Base-by-base conservation (phyloP, 2,329 filamentous ascomycete genomes). In the Colletotrichum cordylinicola region DNA sequence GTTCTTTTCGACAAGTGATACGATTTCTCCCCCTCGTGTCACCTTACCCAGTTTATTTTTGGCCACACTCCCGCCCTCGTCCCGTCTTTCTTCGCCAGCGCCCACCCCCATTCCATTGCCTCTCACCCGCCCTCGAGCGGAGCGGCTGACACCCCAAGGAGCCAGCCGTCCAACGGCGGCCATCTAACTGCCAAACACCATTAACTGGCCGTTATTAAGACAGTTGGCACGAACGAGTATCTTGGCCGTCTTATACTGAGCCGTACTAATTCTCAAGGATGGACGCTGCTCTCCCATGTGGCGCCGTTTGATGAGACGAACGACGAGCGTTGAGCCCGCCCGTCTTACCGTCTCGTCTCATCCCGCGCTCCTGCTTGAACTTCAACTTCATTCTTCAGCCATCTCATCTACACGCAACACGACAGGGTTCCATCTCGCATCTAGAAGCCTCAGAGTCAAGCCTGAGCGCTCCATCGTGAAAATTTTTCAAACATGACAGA, bases 151-250 rank as follows among this genome's bases (percentile, higher is more conserved):
- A 52, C 37, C 43, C 16, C 56, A 10, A 61, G 37, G 56, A 48
- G 24, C 33, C 35, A 61, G 67, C 35, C 67, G 56, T 37, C 35
- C 64, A 75, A 73, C 73, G 73, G 70, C 73, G 73, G 70, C 43
- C 43, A 52, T 6, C 43, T 13, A 52, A 52, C 43, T 52, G 43
- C 43, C 43, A 52, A 52, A 2, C n/a, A 52, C 43, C n/a, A 52
- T 52, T 52, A 52, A 52, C 2, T 52, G 43, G 43, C 43, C 6
- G n/a, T 21, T 52, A 13, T 52, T 52, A 52, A 52, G 37, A 64
- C 43, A 24, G 29, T 8, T 60, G 7, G 29, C 56, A 68, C 43
- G 35, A 52, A 64, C 56, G 27, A 68, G 16, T 24, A 12, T 16
- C 58, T 68, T 65, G 70, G 56, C 64, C 24, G 18, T 31, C 58